Evolutionary conservation across 2,329 filamentous ascomycete genomes (phyloP).

Genomic region (Epichloe sylvatica): DNA sequence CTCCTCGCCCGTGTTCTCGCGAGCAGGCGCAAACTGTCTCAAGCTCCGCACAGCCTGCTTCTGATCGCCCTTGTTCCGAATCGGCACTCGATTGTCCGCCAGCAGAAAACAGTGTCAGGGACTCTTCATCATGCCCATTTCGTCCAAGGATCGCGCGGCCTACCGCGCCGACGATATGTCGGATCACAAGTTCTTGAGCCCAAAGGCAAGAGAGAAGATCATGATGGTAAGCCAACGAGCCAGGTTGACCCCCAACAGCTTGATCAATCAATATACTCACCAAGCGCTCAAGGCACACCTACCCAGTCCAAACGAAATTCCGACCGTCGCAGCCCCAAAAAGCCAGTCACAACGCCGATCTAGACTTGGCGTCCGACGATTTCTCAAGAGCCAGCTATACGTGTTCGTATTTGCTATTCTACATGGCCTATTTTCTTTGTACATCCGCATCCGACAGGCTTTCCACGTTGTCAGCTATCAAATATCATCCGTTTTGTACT

Average conservation of each 20-base stretch:
- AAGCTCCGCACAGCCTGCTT: background rate
- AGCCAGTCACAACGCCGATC: conserved; percentile 21
- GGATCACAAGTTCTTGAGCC: conserved; percentile 20
- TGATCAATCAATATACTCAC: conserved; percentile 2
- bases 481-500: conserved; percentile 69
- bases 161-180: conserved; percentile 27
- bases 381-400: conserved; percentile 50
- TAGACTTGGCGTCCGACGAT: conserved; percentile 44
- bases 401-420: conserved; percentile 53
- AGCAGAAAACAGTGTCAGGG: too few species aligned
- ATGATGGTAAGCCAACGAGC: conserved; percentile 17
- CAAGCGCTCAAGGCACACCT: conserved; percentile 22
- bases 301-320: conserved; percentile 20
- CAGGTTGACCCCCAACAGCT: background rate
- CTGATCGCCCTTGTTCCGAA: background rate
- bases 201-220: conserved; percentile 24
- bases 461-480: conserved; percentile 69
- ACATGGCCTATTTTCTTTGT: conserved; percentile 76
- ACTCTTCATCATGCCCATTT: conserved; percentile 20
- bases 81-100: background rate
- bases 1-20: background rate
- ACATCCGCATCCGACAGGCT: conserved; percentile 66
- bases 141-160: conserved; percentile 21
- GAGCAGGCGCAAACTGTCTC: background rate
- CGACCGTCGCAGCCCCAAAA: conserved; percentile 12